These are phyloP conservation scores for Backusella mclennaniae DNA, from an alignment of 192 early-diverging fungal species.

Conservation along the genomic window DNA sequence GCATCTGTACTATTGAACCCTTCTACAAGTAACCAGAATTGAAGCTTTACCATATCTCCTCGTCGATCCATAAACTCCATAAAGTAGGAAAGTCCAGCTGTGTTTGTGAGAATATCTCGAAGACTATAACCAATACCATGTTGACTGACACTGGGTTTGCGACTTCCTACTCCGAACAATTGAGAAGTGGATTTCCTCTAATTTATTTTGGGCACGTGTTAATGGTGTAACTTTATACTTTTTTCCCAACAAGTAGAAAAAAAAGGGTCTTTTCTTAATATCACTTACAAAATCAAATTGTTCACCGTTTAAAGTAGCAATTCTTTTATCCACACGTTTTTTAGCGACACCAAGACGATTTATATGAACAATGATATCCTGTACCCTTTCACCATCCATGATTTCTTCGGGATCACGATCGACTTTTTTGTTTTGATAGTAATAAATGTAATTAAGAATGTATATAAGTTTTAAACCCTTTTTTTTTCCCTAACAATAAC, in stretches of 20 bases:
- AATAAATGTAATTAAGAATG: slow-evolving; percentile 17
- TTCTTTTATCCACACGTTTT: slow-evolving; percentile 71
- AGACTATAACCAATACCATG: slow-evolving; percentile 15
- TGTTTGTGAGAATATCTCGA: slow-evolving; percentile 63
- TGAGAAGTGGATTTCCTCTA: slow-evolving; percentile 12
- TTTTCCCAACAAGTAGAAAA: not conserved
- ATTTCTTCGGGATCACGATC: slow-evolving; percentile 70
- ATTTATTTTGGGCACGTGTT: slow-evolving; percentile 2
- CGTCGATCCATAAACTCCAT: slow-evolving; percentile 79
- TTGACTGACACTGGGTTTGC: slow-evolving; percentile 9
- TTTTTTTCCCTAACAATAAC: not conserved
- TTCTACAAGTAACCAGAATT: slow-evolving; percentile 77
- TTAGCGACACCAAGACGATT: slow-evolving; percentile 73
- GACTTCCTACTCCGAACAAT: slow-evolving; percentile 18
- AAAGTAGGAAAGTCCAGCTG: slow-evolving; percentile 67
- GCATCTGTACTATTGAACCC: slow-evolving; percentile 43
- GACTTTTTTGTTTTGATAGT: slow-evolving; percentile 35
- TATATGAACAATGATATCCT: slow-evolving; percentile 70
- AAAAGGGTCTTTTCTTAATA: not conserved
- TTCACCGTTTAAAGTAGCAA: slow-evolving; percentile 52
- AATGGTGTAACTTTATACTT: not conserved
- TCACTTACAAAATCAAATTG: slow-evolving; percentile 43
- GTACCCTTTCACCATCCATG: slow-evolving; percentile 76
- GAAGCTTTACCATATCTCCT: slow-evolving; percentile 59
- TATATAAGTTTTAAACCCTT: not conserved